Percentiles rank a stretch among this genome's conserved stretches.
Evolutionary conservation across 1,139 yeast genomes (phyloP).

Genomic region (Spencermartinsiella ligniputridi): DNA sequence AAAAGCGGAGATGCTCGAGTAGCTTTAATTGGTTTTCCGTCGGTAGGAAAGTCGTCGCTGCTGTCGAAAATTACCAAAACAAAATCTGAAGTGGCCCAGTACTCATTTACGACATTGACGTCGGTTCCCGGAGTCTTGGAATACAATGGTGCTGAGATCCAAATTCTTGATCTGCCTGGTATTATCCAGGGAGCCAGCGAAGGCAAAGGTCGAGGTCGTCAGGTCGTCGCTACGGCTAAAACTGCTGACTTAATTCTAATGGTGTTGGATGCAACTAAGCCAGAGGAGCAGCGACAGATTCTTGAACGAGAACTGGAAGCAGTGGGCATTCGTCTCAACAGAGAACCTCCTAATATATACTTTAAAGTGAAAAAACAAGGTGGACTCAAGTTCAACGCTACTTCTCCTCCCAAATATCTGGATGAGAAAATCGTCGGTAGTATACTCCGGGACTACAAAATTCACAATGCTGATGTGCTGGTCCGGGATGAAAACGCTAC

Average conservation of each 20-base stretch:
- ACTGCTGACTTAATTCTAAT: constrained; percentile 89
- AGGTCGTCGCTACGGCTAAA: constrained; percentile 92
- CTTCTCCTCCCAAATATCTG: constrained; percentile 75
- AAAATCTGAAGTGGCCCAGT: constrained; percentile 89
- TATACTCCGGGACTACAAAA: constrained; percentile 77
- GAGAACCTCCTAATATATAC: constrained; percentile 73
- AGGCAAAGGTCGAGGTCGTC: constrained; percentile 97
- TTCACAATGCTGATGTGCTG: constrained; percentile 90
- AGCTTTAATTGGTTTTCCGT: constrained; percentile 92
- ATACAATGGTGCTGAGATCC: constrained; percentile 95
- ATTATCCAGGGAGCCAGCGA: constrained; percentile 95
- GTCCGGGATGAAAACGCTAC: constrained; percentile 86
- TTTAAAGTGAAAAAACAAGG: constrained; percentile 82
- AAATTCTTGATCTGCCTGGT: constrained; percentile 94
- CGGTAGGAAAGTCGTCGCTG: constrained; percentile 93
- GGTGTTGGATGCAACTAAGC: constrained; percentile 95
- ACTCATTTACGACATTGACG: constrained; percentile 92
- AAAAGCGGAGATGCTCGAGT: constrained; percentile 97
- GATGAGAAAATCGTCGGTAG: constrained; percentile 77
- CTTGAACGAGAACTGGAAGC: constrained; percentile 87
- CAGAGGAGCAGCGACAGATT: constrained; percentile 79
- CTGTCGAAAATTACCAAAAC: constrained; percentile 83
- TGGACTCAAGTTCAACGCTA: constrained; percentile 79
- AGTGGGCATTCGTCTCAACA: constrained; percentile 88
- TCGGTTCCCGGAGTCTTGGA: constrained; percentile 95